phyloP scores from a whole-genome alignment of 2,329 filamentous ascomycete species.

The Fusarium continuum region DNA sequence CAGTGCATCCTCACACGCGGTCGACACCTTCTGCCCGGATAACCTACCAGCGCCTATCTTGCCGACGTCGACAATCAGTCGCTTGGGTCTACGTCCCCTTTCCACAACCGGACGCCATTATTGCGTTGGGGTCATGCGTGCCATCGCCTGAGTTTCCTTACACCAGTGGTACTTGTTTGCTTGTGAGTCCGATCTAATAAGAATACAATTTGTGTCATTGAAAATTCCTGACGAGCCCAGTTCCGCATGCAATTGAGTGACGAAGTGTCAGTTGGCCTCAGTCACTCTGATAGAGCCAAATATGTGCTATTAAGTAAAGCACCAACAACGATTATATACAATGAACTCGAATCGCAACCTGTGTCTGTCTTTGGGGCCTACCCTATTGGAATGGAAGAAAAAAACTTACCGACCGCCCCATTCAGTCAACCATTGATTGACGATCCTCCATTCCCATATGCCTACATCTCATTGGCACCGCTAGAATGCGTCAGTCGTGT shows the following conservation, averaged over 20 bases:
- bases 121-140: constrained; percentile 6
- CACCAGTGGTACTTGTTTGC: constrained; percentile 11
- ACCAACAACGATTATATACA: constrained; percentile 8
- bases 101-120: constrained; percentile 12
- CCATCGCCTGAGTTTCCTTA: not conserved
- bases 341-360: constrained; percentile 1
- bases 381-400: not conserved
- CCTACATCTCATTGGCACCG: constrained; percentile 17
- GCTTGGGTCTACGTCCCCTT: constrained; percentile 29
- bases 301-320: constrained; percentile 6
- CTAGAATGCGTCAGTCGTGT: constrained; percentile 5
- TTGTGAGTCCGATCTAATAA: constrained; percentile 4
- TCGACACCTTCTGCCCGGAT: constrained; percentile 1
- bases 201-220: no score
- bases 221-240: constrained; percentile 1
- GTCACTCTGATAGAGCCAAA: not conserved
- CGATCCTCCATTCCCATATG: constrained; percentile 3
- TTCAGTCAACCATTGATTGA: no score
- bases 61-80: constrained; percentile 4
- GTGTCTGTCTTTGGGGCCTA: constrained; percentile 17
- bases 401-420: no score
- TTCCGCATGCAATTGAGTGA: constrained; percentile 25
- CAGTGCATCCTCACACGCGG: constrained; percentile 23
- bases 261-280: constrained; percentile 9
- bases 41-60: constrained; percentile 15